A percentile compares a stretch with the other conserved stretches of the same genome.
Evolutionary conservation across 2,329 filamentous ascomycete genomes (phyloP).

Genomic region (Bipolaris sorokiniana): DNA sequence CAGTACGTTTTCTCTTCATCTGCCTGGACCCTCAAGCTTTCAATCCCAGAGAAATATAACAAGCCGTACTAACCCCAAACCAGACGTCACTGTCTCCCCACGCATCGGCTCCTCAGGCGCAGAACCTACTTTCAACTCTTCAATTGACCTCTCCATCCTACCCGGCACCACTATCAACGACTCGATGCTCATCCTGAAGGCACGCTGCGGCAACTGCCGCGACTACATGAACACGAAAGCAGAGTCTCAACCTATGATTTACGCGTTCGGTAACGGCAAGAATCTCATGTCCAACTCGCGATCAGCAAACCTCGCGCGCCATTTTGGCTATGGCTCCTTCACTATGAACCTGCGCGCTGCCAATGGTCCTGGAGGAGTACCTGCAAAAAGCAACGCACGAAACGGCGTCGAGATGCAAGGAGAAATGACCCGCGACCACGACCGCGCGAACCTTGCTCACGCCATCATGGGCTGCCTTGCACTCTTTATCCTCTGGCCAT

Average conservation of each 20-base stretch:
- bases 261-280: constrained; percentile 49
- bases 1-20: constrained; percentile 30
- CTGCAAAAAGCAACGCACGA: constrained; percentile 24
- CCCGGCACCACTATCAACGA: constrained; percentile 41
- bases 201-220: constrained; percentile 50
- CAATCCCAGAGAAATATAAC: neutral
- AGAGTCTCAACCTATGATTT: constrained; percentile 49
- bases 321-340: constrained; percentile 50
- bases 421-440: constrained; percentile 32
- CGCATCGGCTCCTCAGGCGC: constrained; percentile 43
- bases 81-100: constrained; percentile 48
- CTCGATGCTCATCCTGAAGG: constrained; percentile 48
- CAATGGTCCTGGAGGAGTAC: constrained; percentile 45
- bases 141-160: constrained; percentile 39
- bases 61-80: constrained; percentile 11
- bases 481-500: constrained; percentile 40
- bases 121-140: constrained; percentile 44
- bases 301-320: constrained; percentile 46
- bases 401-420: constrained; percentile 35
- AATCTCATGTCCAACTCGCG: constrained; percentile 35
- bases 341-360: constrained; percentile 51
- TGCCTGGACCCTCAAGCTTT: no score
- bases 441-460: constrained; percentile 40
- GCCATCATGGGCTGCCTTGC: constrained; percentile 42
- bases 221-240: constrained; percentile 43